Conservation (phyloP, 2,329 filamentous ascomycete species). For the Beauveria sp. region DNA sequence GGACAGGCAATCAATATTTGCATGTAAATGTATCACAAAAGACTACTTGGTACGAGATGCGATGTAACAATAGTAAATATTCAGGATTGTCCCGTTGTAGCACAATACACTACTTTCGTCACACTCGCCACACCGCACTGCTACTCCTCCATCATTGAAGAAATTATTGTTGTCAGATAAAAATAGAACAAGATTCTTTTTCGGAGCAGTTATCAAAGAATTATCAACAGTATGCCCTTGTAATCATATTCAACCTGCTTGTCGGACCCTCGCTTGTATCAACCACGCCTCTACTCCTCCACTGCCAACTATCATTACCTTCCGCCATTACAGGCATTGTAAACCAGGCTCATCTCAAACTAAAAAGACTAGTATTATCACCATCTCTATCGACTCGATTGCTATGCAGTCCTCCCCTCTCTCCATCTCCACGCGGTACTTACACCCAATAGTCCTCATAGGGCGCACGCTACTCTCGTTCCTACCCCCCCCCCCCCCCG, state of each 20-base stretch:
- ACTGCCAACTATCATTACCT: neutral
- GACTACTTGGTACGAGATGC: neutral
- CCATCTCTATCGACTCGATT: neutral
- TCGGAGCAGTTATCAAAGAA: too few species aligned
- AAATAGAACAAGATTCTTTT: too few species aligned
- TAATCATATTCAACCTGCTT: neutral
- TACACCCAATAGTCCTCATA: neutral
- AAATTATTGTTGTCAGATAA: too few species aligned
- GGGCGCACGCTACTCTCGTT: neutral
- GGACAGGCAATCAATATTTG: neutral
- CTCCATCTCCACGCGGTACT: neutral
- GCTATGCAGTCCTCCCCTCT: neutral
- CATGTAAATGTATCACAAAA: neutral
- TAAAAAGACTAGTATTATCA: neutral
- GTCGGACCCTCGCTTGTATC: neutral
- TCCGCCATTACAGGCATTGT: neutral
- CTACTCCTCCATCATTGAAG: neutral
- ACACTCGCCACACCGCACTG: neutral
- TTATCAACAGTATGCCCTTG: too few species aligned
- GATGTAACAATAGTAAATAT: neutral
- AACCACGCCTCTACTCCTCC: neutral
- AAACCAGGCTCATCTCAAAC: neutral
- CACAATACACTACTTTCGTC: too few species aligned
- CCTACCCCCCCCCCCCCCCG: conserved; percentile 3
- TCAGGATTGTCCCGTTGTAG: too few species aligned